These are phyloP conservation scores for Iris pallida DNA, from an alignment of 116 monocot genomes.

Conservation along the genomic window DNA sequence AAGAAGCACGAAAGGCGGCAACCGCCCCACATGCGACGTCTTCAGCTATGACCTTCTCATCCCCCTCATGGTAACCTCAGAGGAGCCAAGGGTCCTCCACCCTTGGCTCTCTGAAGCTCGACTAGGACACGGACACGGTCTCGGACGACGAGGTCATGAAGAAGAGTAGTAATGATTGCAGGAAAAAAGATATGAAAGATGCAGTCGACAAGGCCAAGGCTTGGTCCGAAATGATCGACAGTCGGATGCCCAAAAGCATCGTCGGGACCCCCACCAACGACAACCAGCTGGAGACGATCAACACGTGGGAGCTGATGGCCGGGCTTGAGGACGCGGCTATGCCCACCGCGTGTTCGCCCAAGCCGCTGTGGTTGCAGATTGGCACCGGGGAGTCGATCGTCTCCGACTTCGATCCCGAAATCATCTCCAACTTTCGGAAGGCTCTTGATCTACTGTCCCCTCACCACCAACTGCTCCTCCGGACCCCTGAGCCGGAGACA, in stretches of 20 bases:
- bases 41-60: too few relatives aligned
- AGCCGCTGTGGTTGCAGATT: constrained; percentile 17
- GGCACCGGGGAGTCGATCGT: constrained; percentile 1
- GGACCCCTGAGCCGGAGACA: constrained; percentile 1
- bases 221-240: constrained; percentile 5
- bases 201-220: neutral
- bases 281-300: constrained; percentile 31
- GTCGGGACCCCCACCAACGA: constrained; percentile 4
- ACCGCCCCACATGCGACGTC: too few relatives aligned
- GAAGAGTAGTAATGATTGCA: constrained; percentile 16
- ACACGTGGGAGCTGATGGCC: constrained; percentile 44
- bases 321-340: constrained; percentile 23
- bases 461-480: constrained; percentile 17
- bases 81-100: too few relatives aligned
- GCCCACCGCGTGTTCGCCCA: neutral
- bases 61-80: too few relatives aligned
- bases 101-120: constrained; percentile 5
- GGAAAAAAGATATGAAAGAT: too few relatives aligned
- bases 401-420: constrained; percentile 24
- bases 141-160: constrained; percentile 15
- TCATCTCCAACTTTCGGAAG: constrained; percentile 30
- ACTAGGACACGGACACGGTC: neutral
- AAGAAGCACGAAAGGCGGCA: too few relatives aligned
- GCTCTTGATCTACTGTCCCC: constrained; percentile 41
- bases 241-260: neutral